Percentiles rank a stretch among this genome's conserved stretches.
Evolutionary conservation across 2,329 filamentous ascomycete species (phyloP).

Genomic region (Aspergillus novofumigatus): DNA sequence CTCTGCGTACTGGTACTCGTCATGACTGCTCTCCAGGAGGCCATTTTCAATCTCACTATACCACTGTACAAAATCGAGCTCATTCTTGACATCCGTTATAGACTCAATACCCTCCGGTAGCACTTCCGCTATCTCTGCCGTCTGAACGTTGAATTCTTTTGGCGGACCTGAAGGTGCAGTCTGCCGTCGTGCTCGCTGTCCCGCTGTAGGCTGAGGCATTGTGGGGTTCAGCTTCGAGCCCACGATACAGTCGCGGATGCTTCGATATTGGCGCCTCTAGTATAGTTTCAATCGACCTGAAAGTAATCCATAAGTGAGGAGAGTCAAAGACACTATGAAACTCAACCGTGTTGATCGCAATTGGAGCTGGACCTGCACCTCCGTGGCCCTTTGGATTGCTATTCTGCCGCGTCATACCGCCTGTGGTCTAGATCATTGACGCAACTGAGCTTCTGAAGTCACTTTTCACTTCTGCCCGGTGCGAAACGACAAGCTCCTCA

Average conservation of each 20-base stretch:
- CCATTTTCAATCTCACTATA: slow-evolving; percentile 59
- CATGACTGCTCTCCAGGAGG: slow-evolving; percentile 76
- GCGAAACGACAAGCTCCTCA: background rate
- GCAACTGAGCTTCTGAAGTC: slow-evolving; percentile 22
- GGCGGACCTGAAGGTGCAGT: slow-evolving; percentile 34
- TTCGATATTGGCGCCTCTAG: background rate
- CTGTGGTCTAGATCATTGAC: slow-evolving; percentile 20
- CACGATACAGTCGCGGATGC: background rate
- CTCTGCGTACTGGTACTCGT: slow-evolving; percentile 66
- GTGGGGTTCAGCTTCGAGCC: slow-evolving; percentile 4
- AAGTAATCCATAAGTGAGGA: background rate
- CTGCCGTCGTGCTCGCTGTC: slow-evolving; percentile 33
- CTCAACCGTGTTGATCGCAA: background rate
- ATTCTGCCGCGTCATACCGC: slow-evolving; percentile 35
- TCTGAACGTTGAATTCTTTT: slow-evolving; percentile 22
- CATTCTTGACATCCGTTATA: slow-evolving; percentile 49
- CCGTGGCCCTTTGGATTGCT: slow-evolving; percentile 20
- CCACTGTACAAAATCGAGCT: slow-evolving; percentile 57
- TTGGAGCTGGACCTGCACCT: slow-evolving; percentile 4
- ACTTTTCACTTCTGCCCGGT: background rate
- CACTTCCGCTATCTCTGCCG: slow-evolving; percentile 15
- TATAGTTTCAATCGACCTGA: background rate
- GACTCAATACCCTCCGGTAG: slow-evolving; percentile 11
- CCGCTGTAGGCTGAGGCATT: slow-evolving; percentile 28
- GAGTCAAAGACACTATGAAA: background rate